Conservation (phyloP, 2,329 filamentous ascomycete genomes). For the Penicillium crustosum region DNA sequence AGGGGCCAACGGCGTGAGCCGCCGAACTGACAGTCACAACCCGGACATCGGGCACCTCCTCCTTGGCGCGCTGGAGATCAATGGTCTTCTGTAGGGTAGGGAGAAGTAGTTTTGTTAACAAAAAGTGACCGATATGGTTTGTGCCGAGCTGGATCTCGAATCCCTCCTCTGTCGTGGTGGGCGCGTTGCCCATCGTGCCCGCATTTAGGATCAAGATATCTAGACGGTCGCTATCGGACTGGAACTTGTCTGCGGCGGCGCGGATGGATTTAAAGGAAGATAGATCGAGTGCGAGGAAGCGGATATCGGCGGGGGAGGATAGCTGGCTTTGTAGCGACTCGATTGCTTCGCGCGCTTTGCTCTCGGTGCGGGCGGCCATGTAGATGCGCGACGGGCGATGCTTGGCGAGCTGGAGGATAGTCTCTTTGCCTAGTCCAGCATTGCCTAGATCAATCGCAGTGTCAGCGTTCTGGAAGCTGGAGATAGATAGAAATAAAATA, state of each 20-base stretch:
- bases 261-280: slow-evolving; percentile 52
- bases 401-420: slow-evolving; percentile 49
- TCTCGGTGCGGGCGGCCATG: slow-evolving; percentile 52
- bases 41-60: slow-evolving; percentile 30
- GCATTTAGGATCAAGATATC: slow-evolving; percentile 51
- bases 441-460: slow-evolving; percentile 38
- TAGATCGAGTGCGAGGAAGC: slow-evolving; percentile 52
- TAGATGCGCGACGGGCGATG: slow-evolving; percentile 56
- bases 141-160: slow-evolving; percentile 50
- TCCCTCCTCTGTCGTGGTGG: slow-evolving; percentile 40
- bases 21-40: slow-evolving; percentile 42
- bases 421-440: slow-evolving; percentile 49
- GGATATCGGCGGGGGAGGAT: slow-evolving; percentile 40
- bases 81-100: slow-evolving; percentile 42
- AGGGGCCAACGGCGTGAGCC: slow-evolving; percentile 37
- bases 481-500: not conserved
- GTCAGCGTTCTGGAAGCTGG: not conserved
- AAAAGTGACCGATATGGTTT: slow-evolving; percentile 49
- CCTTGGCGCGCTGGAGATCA: slow-evolving; percentile 25
- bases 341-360: slow-evolving; percentile 47
- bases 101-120: slow-evolving; percentile 47
- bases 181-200: slow-evolving; percentile 47
- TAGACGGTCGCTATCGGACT: slow-evolving; percentile 41
- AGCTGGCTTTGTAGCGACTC: slow-evolving; percentile 40
- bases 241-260: slow-evolving; percentile 46